Conservation (phyloP, 164 flowering plant genomes). For the Tetracentron sinense region DNA sequence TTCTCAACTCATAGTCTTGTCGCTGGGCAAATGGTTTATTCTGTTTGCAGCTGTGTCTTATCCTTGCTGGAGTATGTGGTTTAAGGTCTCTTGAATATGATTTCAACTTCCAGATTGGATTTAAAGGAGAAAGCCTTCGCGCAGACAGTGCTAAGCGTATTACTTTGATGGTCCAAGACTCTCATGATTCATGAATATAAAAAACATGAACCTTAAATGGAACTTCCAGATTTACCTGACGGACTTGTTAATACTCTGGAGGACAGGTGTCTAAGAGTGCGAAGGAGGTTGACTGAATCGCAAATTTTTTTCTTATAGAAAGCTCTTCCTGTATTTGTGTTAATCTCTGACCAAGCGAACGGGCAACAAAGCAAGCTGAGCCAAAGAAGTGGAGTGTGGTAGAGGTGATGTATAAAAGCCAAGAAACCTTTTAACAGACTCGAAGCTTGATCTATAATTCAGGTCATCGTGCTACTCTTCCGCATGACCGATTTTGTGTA, state of each 20-base stretch:
- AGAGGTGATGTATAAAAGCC: constrained; percentile 6
- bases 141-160: constrained; percentile 82
- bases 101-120: constrained; percentile 69
- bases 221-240: constrained; percentile 47
- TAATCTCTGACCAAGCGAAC: constrained; percentile 15
- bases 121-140: constrained; percentile 70
- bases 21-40: neutral
- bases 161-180: constrained; percentile 74
- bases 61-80: constrained; percentile 13
- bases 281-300: constrained; percentile 52
- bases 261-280: constrained; percentile 58
- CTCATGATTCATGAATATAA: constrained; percentile 67
- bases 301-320: constrained; percentile 4
- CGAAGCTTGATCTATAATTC: constrained; percentile 13
- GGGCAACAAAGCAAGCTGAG: constrained; percentile 1
- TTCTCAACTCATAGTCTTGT: neutral
- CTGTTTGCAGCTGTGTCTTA: constrained; percentile 4
- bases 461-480: constrained; percentile 18
- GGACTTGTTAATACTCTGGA: constrained; percentile 55
- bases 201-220: constrained; percentile 30
- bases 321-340: constrained; percentile 17
- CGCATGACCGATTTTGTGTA: constrained; percentile 30
- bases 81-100: constrained; percentile 32
- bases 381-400: neutral
- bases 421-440: constrained; percentile 6